A percentile compares a stretch with the other conserved stretches of the same genome.
Evolutionary conservation across 306 rosid species (phyloP).

Genomic region (Castanopsis chinensis): DNA sequence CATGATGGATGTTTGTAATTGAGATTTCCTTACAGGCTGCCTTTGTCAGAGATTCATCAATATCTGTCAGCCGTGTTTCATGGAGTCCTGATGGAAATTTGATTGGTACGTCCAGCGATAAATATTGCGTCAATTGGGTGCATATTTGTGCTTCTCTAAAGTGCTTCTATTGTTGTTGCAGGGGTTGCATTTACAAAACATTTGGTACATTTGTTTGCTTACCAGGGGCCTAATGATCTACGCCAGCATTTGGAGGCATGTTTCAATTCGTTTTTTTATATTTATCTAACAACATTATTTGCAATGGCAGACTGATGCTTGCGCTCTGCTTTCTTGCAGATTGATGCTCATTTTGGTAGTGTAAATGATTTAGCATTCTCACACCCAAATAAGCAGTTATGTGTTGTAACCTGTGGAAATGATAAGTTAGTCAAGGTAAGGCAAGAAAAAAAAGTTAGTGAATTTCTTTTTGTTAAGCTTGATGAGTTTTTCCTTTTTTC

Average conservation of each 20-base stretch:
- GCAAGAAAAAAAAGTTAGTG: neutral
- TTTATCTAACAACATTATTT: conserved; percentile 19
- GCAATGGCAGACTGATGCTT: conserved; percentile 23
- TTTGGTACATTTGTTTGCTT: conserved; percentile 76
- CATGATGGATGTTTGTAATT: conserved; percentile 26
- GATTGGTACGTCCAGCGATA: conserved; percentile 56
- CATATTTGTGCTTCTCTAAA: conserved; percentile 21
- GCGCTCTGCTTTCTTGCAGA: conserved; percentile 39
- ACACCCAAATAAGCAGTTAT: conserved; percentile 71
- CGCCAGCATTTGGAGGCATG: conserved; percentile 66
- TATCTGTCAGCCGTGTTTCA: conserved; percentile 74
- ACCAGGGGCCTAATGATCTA: conserved; percentile 61
- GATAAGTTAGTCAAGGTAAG: conserved; percentile 82
- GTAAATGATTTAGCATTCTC: conserved; percentile 94
- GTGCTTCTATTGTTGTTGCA: conserved; percentile 31
- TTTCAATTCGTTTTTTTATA: neutral
- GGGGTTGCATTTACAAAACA: conserved; percentile 89
- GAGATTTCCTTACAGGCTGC: conserved; percentile 57
- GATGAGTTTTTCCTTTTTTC: neutral
- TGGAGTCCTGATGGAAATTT: conserved; percentile 90
- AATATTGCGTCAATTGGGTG: neutral
- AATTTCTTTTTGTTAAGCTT: conserved; percentile 2
- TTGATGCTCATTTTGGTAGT: conserved; percentile 80
- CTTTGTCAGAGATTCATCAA: conserved; percentile 47
- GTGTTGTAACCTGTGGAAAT: conserved; percentile 84